Base-by-base conservation (phyloP, 129 eudicot species). In the Artemisia argyi region DNA sequence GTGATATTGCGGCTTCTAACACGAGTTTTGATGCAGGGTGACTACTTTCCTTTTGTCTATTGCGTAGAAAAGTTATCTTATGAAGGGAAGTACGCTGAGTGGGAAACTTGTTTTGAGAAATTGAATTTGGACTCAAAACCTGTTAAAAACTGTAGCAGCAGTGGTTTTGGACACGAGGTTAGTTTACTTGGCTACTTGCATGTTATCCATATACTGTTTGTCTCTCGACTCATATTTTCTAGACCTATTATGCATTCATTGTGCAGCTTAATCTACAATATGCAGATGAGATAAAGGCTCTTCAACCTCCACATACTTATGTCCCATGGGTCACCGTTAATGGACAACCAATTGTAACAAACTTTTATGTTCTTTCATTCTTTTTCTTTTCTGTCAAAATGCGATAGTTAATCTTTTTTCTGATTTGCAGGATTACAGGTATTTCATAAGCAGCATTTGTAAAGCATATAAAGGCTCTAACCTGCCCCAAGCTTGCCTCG, bases 241-340 rank as follows among this genome's bases (percentile, higher is more conserved):
- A 62, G 42, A 32, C 20, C 17, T 46, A 58, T 49, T 60, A 0
- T 17, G 14, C 16, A 47, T 68, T 39, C 66, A 24, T 20, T 58
- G 2, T 84, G 81, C 82, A 89, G 96, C 93, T 92, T 75, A 85
- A 83, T 71, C 86, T 92, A 35, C 64, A 61, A 69, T 89, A 90
- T 71, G 98, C 93, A 15, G 91, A 82, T 26, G 85, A 82, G 68
- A 94, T 96, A 61, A 76, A 79, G 52, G 85, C 85, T 11, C 98
- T 94, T 61, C 61, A 85, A 76, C 98, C 98, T 72, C 97, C 91
- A 62, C 98, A 94, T 69, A 76, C 74, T 49, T 94, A 90, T 42
- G 96, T 94, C 28, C 98, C 98, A 30, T 94, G 97, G 98, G 92
- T 94, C 18, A 84, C 78, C 22, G 96, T 93, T 15, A 85, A 93